Percentiles rank a stretch among this genome's conserved stretches.
These are phyloP conservation scores for Diplodia scrobiculata DNA, from an alignment of 2,329 filamentous ascomycete genomes.

Conservation along the genomic window DNA sequence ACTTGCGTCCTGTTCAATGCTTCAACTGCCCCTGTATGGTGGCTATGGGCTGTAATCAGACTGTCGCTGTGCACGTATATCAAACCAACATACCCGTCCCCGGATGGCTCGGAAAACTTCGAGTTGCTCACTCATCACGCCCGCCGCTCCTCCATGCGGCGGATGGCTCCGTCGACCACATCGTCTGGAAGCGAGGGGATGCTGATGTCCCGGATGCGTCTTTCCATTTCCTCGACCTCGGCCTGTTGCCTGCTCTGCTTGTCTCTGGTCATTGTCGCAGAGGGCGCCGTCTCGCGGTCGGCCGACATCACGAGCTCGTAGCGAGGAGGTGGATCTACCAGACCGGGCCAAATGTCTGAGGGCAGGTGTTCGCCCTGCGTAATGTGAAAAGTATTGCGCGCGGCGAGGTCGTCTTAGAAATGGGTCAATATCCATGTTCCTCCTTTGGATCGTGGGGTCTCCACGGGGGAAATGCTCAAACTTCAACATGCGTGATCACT, in stretches of 20 bases:
- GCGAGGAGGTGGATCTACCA: constrained; percentile 52
- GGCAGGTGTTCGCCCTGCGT: constrained; percentile 87
- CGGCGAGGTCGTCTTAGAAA: constrained; percentile 61
- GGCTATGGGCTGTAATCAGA: background rate
- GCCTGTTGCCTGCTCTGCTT: constrained; percentile 29
- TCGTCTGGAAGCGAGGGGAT: constrained; percentile 28
- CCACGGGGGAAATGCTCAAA: background rate
- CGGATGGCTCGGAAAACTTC: background rate
- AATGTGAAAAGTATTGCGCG: constrained; percentile 75
- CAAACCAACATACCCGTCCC: no score
- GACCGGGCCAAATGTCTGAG: constrained; percentile 80
- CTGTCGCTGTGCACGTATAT: no score
- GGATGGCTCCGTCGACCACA: constrained; percentile 25
- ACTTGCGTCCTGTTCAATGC: background rate
- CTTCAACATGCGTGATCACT: constrained; percentile 32
- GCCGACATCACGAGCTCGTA: constrained; percentile 41
- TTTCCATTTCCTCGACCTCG: background rate
- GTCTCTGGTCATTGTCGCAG: constrained; percentile 31
- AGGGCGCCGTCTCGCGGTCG: background rate
- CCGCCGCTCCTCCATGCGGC: constrained; percentile 28
- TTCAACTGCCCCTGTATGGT: background rate
- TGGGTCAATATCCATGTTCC: background rate
- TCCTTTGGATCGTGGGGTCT: background rate
- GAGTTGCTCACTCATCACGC: background rate
- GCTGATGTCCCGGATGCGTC: constrained; percentile 13